phyloP scores from a whole-genome alignment of 495 filamentous ascomycete species.

The Pyrenula massariospora region DNA sequence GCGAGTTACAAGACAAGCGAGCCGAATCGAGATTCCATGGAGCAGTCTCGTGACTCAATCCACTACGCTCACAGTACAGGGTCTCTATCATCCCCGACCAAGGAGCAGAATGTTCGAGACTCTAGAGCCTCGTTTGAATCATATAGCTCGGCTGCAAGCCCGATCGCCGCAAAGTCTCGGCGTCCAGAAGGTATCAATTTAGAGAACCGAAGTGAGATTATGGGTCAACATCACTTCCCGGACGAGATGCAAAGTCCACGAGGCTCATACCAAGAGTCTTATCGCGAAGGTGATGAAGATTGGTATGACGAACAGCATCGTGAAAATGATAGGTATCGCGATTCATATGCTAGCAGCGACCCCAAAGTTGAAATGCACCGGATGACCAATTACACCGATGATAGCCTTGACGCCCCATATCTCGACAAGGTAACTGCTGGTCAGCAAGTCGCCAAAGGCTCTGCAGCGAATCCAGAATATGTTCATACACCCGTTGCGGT shows the following conservation, averaged over 20 bases:
- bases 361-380: conserved; percentile 39
- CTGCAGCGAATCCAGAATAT: conserved; percentile 63
- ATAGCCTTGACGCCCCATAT: conserved; percentile 49
- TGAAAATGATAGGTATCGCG: conserved; percentile 38
- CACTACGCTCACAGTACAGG: conserved; percentile 29
- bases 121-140: conserved; percentile 38
- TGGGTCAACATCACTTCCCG: conserved; percentile 23
- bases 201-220: conserved; percentile 31
- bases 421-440: conserved; percentile 50
- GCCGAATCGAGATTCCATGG: conserved; percentile 32
- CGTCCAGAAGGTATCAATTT: conserved; percentile 40
- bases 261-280: conserved; percentile 12
- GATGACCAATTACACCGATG: conserved; percentile 52
- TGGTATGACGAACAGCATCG: conserved; percentile 43
- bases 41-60: conserved; percentile 33
- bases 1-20: conserved; percentile 58
- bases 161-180: conserved; percentile 33
- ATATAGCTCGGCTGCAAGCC: conserved; percentile 39
- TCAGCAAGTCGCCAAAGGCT: conserved; percentile 49
- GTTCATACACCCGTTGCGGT: conserved; percentile 58
- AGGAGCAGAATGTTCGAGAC: conserved; percentile 20
- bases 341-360: conserved; percentile 37
- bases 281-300: conserved; percentile 17
- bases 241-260: conserved; percentile 30
- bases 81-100: conserved; percentile 27